These are phyloP conservation scores for Globomyces sp. DNA, from an alignment of 371 early-diverging fungal genomes.

Conservation along the genomic window DNA sequence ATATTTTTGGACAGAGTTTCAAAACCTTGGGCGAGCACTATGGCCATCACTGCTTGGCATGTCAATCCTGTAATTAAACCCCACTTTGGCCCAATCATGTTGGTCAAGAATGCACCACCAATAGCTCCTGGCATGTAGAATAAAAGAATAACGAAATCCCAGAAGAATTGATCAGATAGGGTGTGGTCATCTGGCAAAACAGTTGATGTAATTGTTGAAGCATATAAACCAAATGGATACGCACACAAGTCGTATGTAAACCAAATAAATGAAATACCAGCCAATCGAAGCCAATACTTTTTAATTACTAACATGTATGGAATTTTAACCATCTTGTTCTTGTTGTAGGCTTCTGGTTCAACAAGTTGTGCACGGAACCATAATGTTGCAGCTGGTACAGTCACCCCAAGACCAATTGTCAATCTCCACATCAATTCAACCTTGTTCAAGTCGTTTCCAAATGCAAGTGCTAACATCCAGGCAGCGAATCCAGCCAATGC, in stretches of 20 bases:
- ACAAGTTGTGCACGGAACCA: conserved; percentile 6
- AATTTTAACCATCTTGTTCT: neutral
- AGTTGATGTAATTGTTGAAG: conserved; percentile 12
- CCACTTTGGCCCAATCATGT: conserved; percentile 10
- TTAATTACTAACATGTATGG: conserved; percentile 9
- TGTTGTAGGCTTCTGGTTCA: conserved; percentile 12
- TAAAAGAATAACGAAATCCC: conserved; percentile 18
- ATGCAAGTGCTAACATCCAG: neutral
- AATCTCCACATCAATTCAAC: conserved; percentile 17
- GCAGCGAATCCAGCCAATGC: conserved; percentile 5
- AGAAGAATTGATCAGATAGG: conserved; percentile 16
- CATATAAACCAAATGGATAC: conserved; percentile 15
- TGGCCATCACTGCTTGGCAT: conserved; percentile 12
- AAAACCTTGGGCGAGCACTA: neutral
- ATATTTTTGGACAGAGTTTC: neutral
- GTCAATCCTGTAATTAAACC: conserved; percentile 4
- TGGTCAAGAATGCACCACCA: conserved; percentile 14
- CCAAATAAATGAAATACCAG: conserved; percentile 14
- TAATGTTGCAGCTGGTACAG: neutral
- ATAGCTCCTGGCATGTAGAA: conserved; percentile 21
- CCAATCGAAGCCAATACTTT: conserved; percentile 15
- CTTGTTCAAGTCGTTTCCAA: neutral
- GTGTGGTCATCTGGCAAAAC: conserved; percentile 3
- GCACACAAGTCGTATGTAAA: conserved; percentile 14
- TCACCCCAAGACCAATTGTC: conserved; percentile 6